Evolutionary conservation across 176 grass and related monocot species (phyloP), one percentile per base, ranked within the genome.

Genomic region (Rhynchospora tenuis): DNA sequence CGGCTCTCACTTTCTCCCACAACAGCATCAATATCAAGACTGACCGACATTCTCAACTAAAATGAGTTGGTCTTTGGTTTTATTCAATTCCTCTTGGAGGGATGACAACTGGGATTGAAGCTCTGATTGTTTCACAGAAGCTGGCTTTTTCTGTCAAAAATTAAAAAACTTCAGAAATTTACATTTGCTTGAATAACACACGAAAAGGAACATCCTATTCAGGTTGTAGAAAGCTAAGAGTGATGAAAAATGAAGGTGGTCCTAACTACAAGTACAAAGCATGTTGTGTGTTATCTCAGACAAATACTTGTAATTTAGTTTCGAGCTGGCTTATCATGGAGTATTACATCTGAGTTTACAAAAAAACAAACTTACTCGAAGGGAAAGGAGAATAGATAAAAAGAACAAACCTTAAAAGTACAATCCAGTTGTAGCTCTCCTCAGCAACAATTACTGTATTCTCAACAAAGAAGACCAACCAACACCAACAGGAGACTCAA

Each of bases 391-490:
- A 59, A 84, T 42, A 84, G 29, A 58, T 43, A 19, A 81, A 26
- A 72, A 74, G 59, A 16, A 48, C 73, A 82, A 20, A 98, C 95
- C 92, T 93, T 87, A 73, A 95, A 98, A 89, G 83, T 95, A 29
- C 92, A 90, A 91, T 87, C 92, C 66, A 89, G 89, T 89, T 91
- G 92, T 23, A 95, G 86, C 45, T 94, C 92, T 42, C 95, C 87
- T 98, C 92, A 29, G 89, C 95, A 26, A 98, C 91, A 59, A 98
- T 89, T 78, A 98, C 83, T 78, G 95, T 93, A 59, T 95, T 95
- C 84, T 98, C 95, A 80, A 88, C 86, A 70, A 98, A 93, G 88
- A 98, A 90, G n/a, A n/a, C n/a, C 33, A 38, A 38, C 33, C 33
- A 38, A 38, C 2, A 4, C 33, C 33, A 38, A 38, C 33, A 38